Evolutionary conservation across 768 basidiomycete genomes (phyloP).

Genomic region (Russula vinacea): DNA sequence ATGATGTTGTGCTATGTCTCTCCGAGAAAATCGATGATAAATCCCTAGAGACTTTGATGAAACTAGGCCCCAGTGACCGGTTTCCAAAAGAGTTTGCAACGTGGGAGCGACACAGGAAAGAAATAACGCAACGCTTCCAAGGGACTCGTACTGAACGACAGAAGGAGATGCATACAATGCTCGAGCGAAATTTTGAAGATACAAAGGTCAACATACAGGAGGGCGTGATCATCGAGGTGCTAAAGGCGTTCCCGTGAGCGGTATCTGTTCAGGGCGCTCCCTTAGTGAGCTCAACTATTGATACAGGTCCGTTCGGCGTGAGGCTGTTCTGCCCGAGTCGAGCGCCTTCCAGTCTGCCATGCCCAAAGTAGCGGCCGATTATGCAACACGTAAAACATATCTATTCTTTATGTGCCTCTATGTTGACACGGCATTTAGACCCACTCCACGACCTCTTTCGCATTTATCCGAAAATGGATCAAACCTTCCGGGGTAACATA

Average conservation of each 20-base stretch:
- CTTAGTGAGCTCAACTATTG: not conserved
- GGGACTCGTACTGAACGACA: constrained; percentile 1
- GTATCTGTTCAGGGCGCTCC: rapidly evolving
- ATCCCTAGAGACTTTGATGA: constrained; percentile 12
- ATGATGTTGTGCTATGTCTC: constrained; percentile 17
- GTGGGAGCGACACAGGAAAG: constrained; percentile 1
- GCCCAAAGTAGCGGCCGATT: not conserved
- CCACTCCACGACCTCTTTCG: constrained; percentile 13
- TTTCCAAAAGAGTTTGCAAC: constrained; percentile 5
- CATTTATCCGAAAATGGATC: constrained; percentile 1
- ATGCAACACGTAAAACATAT: not conserved
- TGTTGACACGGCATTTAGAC: not conserved
- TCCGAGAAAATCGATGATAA: constrained; percentile 20
- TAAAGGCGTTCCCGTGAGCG: constrained; percentile 15
- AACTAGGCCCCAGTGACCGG: not conserved
- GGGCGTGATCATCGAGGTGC: constrained; percentile 9
- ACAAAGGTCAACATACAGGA: not conserved
- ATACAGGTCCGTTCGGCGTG: constrained; percentile 11
- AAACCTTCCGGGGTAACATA: not conserved
- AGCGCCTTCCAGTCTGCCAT: not conserved
- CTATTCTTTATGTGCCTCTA: not conserved
- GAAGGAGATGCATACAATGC: not conserved
- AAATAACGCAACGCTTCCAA: not conserved
- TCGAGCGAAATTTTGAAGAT: not conserved
- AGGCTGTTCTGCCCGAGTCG: constrained; percentile 2